Percentiles rank a stretch among this genome's conserved stretches.
phyloP scores from a whole-genome alignment of 2,329 filamentous ascomycete genomes.

The Xylariaceae sp. region DNA sequence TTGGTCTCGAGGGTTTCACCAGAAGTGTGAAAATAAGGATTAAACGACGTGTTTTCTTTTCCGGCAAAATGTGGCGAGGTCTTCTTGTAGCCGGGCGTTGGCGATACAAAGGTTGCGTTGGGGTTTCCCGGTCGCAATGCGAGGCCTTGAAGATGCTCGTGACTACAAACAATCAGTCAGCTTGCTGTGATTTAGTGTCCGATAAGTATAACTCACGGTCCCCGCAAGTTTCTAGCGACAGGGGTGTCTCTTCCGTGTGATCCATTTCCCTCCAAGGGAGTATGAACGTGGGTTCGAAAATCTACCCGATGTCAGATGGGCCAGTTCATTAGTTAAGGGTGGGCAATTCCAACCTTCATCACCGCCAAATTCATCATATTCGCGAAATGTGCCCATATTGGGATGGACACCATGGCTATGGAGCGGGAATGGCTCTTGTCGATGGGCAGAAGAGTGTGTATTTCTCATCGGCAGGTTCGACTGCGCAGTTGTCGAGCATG shows the following conservation, averaged over 20 bases:
- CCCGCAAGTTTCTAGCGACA: conserved; percentile 12
- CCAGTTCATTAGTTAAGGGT: conserved; percentile 9
- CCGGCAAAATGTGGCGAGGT: conserved; percentile 25
- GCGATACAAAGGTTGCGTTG: conserved; percentile 32
- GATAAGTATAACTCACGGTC: conserved; percentile 24
- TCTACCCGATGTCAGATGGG: conserved; percentile 16
- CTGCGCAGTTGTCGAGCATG: conserved; percentile 7
- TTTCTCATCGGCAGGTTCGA: conserved; percentile 14
- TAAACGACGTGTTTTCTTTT: conserved; percentile 33
- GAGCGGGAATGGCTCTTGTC: conserved; percentile 21
- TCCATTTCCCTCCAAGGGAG: conserved; percentile 12
- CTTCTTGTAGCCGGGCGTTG: conserved; percentile 27
- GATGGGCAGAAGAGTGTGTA: conserved; percentile 19
- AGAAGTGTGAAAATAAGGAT: conserved; percentile 28
- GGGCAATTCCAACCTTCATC: conserved; percentile 27
- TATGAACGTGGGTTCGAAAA: conserved; percentile 20
- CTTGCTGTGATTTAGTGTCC: conserved; percentile 13
- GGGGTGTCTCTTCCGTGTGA: not conserved
- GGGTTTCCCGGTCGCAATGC: conserved; percentile 36
- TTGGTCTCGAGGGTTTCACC: conserved; percentile 24
- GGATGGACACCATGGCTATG: conserved; percentile 27
- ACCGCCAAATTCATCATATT: conserved; percentile 11
- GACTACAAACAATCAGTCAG: conserved; percentile 28
- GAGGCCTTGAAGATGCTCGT: conserved; percentile 35
- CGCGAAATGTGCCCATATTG: conserved; percentile 16